phyloP scores from a whole-genome alignment of 805 yeast genomes.

The Starmerella bacillaris region DNA sequence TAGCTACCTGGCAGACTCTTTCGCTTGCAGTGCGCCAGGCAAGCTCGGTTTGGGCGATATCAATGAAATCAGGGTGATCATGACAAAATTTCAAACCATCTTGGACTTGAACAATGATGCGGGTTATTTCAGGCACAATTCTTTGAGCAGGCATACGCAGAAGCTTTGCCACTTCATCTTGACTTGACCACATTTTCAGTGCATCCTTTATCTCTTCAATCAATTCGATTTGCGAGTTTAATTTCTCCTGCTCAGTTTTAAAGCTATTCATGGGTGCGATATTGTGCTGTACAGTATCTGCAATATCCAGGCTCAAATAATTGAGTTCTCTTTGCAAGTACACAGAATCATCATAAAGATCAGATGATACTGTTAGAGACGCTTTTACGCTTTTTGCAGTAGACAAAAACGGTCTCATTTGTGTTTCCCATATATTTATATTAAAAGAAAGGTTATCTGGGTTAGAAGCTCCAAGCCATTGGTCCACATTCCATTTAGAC shows the following conservation, averaged over 20 bases:
- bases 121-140: conserved; percentile 36
- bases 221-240: conserved; percentile 28
- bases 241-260: conserved; percentile 31
- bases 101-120: conserved; percentile 42
- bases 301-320: conserved; percentile 34
- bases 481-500: not conserved
- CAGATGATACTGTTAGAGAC: conserved; percentile 4
- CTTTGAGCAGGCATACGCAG: conserved; percentile 56
- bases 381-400: conserved; percentile 1
- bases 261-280: conserved; percentile 44
- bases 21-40: conserved; percentile 72
- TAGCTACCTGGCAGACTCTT: conserved; percentile 55
- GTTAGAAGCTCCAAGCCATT: conserved; percentile 10
- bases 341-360: conserved; percentile 32
- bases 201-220: conserved; percentile 31
- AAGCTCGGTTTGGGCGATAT: conserved; percentile 46
- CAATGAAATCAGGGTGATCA: conserved; percentile 43
- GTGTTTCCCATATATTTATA: conserved; percentile 5
- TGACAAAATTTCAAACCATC: conserved; percentile 44
- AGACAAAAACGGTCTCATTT: not conserved
- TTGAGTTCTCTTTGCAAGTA: conserved; percentile 30
- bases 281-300: conserved; percentile 44
- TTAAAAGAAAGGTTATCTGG: conserved; percentile 7
- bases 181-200: conserved; percentile 44
- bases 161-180: conserved; percentile 50